These are phyloP conservation scores for Prunus persica DNA, from an alignment of 306 rosid species.

Conservation along the genomic window Prunus_persica_NCBIv2 NC_034009.1:8488001-8488500, in stretches of 20 bases:
- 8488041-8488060: slow-evolving; percentile 69
- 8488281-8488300: background rate
- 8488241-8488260: too few species aligned
- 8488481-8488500: background rate
- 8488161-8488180: background rate
- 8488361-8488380: too few species aligned
- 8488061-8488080: slow-evolving; percentile 74
- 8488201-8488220: background rate
- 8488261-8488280: too few species aligned
- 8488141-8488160: background rate
- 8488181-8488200: background rate
- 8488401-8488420: background rate
- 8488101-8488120: slow-evolving; percentile 40
- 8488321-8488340: background rate
- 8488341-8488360: too few species aligned
- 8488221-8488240: too few species aligned
- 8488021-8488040: slow-evolving; percentile 61
- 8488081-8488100: slow-evolving; percentile 70
- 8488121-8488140: slow-evolving; percentile 44
- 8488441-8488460: background rate
- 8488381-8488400: background rate
- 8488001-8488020: slow-evolving; percentile 70
- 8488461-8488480: background rate
- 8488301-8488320: background rate
- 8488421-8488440: background rate